Percentiles rank a stretch among this genome's conserved stretches.
These are phyloP conservation scores for Lasiodiplodia sp. DNA, from an alignment of 2,329 filamentous ascomycete species.

Conservation along the genomic window DNA sequence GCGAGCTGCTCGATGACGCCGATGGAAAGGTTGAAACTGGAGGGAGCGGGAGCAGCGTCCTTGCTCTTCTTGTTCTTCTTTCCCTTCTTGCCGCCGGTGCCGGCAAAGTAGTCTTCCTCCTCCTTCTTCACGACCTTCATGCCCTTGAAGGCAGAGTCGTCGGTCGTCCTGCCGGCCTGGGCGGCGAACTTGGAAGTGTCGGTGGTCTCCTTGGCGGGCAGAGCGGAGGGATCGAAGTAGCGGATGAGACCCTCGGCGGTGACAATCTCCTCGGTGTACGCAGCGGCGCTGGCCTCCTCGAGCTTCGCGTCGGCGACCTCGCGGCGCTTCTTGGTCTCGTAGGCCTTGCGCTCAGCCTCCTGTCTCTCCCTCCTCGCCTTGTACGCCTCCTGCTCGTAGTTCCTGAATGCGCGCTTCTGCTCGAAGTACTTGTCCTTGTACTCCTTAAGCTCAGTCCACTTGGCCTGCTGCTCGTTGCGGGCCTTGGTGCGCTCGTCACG, in stretches of 20 bases:
- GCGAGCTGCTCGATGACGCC: slow-evolving; percentile 90
- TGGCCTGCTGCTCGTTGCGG: slow-evolving; percentile 85
- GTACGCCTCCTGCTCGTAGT: slow-evolving; percentile 84
- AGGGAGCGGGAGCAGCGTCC: slow-evolving; percentile 54
- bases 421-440: slow-evolving; percentile 90
- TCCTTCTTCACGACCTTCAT: slow-evolving; percentile 83
- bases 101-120: slow-evolving; percentile 83
- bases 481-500: slow-evolving; percentile 86
- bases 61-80: slow-evolving; percentile 86
- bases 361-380: slow-evolving; percentile 78
- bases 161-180: slow-evolving; percentile 81
- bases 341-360: slow-evolving; percentile 79
- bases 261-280: slow-evolving; percentile 92
- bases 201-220: slow-evolving; percentile 67
- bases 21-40: slow-evolving; percentile 85
- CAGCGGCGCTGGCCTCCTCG: slow-evolving; percentile 81
- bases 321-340: slow-evolving; percentile 75
- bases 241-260: slow-evolving; percentile 85
- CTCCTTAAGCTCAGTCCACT: slow-evolving; percentile 81
- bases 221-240: slow-evolving; percentile 82
- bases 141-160: slow-evolving; percentile 84
- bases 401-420: slow-evolving; percentile 79
- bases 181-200: slow-evolving; percentile 75
- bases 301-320: slow-evolving; percentile 78
- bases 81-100: slow-evolving; percentile 79